A percentile compares a stretch with the other conserved stretches of the same genome.
Conservation (phyloP, 257 asterid genomes). For the Salvia rosmarinus region DNA sequence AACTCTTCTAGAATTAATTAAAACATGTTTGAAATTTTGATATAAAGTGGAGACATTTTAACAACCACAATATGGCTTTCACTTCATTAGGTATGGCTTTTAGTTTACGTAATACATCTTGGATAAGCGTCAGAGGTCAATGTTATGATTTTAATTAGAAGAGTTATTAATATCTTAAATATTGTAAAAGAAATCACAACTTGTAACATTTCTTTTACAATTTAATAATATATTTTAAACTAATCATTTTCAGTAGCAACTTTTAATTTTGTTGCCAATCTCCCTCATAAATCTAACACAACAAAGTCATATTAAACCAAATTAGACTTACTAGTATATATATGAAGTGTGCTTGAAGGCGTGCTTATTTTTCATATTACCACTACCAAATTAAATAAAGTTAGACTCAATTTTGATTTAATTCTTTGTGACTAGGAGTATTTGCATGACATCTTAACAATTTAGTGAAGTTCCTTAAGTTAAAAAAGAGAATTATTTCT, state of each 20-base stretch:
- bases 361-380: too few relatives aligned
- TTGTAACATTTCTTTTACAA: too few relatives aligned
- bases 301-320: too few relatives aligned
- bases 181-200: too few relatives aligned
- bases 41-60: slow-evolving; percentile 2
- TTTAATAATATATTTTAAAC: too few relatives aligned
- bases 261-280: too few relatives aligned
- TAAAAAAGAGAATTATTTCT: too few relatives aligned
- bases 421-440: neutral
- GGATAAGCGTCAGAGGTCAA: neutral
- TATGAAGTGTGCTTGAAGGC: too few relatives aligned
- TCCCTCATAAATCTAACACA: too few relatives aligned
- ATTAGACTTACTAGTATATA: too few relatives aligned
- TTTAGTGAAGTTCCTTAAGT: neutral
- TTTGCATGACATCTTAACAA: neutral
- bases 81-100: slow-evolving; percentile 27
- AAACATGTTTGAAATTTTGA: slow-evolving; percentile 23
- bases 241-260: too few relatives aligned
- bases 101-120: slow-evolving; percentile 16
- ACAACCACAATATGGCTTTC: slow-evolving; percentile 20
- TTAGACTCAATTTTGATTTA: neutral
- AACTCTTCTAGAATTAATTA: slow-evolving; percentile 22
- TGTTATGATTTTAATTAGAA: neutral
- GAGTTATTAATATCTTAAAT: neutral
- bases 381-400: too few relatives aligned